Conservation (phyloP, 169 alveolate species). For the Plasmodium yoelii region DNA sequence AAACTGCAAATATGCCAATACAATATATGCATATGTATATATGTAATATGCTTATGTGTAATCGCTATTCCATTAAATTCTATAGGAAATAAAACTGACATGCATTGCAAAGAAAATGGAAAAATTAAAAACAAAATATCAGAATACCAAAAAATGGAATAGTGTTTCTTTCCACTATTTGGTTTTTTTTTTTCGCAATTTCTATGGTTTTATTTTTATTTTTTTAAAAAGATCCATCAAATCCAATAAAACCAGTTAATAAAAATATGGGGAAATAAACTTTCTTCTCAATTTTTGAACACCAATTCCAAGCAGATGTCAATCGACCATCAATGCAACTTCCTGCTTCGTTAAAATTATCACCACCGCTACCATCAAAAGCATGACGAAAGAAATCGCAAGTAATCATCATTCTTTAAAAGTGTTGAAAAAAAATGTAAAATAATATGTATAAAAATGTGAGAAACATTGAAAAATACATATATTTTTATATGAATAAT, state of each 20-base stretch:
- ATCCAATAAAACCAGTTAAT: conserved; percentile 94
- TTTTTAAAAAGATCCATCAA: conserved; percentile 88
- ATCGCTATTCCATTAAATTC: too few relatives aligned
- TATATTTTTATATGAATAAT: not conserved
- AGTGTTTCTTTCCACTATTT: too few relatives aligned
- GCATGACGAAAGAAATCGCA: conserved; percentile 95
- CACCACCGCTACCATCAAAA: conserved; percentile 96
- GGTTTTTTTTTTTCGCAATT: too few relatives aligned
- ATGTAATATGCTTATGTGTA: too few relatives aligned
- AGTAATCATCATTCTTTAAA: conserved; percentile 84
- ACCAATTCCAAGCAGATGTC: conserved; percentile 96
- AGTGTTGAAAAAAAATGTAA: conserved; percentile 1
- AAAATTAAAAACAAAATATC: too few relatives aligned
- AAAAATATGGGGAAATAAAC: conserved; percentile 92
- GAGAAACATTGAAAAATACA: not conserved
- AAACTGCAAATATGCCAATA: too few relatives aligned
- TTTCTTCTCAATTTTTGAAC: conserved; percentile 92
- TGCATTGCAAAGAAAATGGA: too few relatives aligned
- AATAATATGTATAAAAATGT: conserved; percentile 1
- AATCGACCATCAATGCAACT: conserved; percentile 96
- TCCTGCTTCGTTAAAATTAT: conserved; percentile 95
- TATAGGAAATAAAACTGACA: too few relatives aligned
- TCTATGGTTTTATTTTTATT: too few relatives aligned
- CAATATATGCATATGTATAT: too few relatives aligned
- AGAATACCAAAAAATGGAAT: too few relatives aligned